Base-by-base conservation (phyloP, 768 basidiomycete genomes). In the Tricholoma flavovirens region DNA sequence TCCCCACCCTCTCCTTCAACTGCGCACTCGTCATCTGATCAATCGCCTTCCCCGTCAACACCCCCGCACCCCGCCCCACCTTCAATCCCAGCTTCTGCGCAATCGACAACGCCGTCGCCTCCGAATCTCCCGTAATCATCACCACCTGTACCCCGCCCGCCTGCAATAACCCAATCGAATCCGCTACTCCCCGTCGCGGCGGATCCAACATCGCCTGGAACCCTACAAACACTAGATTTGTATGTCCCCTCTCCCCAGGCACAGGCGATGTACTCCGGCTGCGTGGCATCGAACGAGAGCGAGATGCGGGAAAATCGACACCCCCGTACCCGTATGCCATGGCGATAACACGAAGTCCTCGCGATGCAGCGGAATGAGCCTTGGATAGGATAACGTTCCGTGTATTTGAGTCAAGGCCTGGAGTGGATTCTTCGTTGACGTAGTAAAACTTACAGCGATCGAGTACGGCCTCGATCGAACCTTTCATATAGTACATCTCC, bases 121-220 rank as follows among this genome's bases (percentile, higher is more conserved):
- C 92, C 33, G 93, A 87, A 64, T 98, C 95, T 4, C 95, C 95
- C 0, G 96, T 98, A 66, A 98, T 97, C 95, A 98, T 98, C 43
- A 98, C 87, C n/a, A 98, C 86, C 64, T 95, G 93, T 49, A 98
- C 88, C 4, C 94, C 93, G 22, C 90, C 94, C 24, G 77, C 73
- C 65, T 94, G 90, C 33, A 98, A 75, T 26, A 89, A 73, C 36
- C 77, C 79, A 59, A 98, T 88, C 17, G 96, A 87, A 62, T 93
- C 90, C 3, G 90, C 87, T n/a, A 98, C 93, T 26, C 94, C 96
- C 62, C 87, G 87, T 46, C 95, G 79, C 1, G 96, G 96, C 6
- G 96, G 96, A 69, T 98, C 96, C 54, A 88, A 75, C 93, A 98
- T 98, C 10, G 91, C 93, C 67, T 91, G 88, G 72, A 94, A 96